Conservation (phyloP, 148 eudicot species). For the Chenopodium album region DNA sequence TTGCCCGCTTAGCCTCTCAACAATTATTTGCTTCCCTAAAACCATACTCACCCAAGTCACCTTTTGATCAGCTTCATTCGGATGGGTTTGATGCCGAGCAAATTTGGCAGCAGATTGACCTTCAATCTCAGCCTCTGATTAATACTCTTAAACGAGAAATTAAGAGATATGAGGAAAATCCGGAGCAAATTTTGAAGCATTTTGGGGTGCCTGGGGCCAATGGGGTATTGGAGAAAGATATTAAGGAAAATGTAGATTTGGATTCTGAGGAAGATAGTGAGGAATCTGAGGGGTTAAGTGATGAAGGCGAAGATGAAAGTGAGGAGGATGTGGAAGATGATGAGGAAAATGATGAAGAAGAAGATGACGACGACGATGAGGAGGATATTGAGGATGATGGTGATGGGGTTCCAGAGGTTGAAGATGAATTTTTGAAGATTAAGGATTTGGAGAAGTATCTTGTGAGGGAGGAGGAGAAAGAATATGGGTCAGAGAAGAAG, state of each 20-base stretch:
- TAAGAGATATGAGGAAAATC: slow-evolving; percentile 57
- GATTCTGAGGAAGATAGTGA: slow-evolving; percentile 25
- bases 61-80: slow-evolving; percentile 50
- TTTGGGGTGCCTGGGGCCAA: slow-evolving; percentile 32
- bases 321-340: slow-evolving; percentile 30
- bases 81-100: slow-evolving; percentile 91
- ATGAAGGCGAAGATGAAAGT: slow-evolving; percentile 28
- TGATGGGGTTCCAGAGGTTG: slow-evolving; percentile 53
- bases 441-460: slow-evolving; percentile 76
- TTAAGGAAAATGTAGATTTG: slow-evolving; percentile 20
- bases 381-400: slow-evolving; percentile 37
- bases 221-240: slow-evolving; percentile 20
- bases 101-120: slow-evolving; percentile 91
- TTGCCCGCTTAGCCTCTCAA: slow-evolving; percentile 56
- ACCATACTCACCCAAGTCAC: slow-evolving; percentile 67
- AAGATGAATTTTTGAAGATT: slow-evolving; percentile 77
- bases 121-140: slow-evolving; percentile 65
- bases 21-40: slow-evolving; percentile 51
- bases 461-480: slow-evolving; percentile 60
- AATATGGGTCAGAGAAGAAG: slow-evolving; percentile 48
- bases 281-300: slow-evolving; percentile 27
- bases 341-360: slow-evolving; percentile 39
- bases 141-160: slow-evolving; percentile 50
- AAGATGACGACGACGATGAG: slow-evolving; percentile 38
- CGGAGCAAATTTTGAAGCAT: slow-evolving; percentile 38